Evolutionary conservation across 2,329 filamentous ascomycete genomes (phyloP).

Genomic region (Colletotrichum sp.): DNA sequence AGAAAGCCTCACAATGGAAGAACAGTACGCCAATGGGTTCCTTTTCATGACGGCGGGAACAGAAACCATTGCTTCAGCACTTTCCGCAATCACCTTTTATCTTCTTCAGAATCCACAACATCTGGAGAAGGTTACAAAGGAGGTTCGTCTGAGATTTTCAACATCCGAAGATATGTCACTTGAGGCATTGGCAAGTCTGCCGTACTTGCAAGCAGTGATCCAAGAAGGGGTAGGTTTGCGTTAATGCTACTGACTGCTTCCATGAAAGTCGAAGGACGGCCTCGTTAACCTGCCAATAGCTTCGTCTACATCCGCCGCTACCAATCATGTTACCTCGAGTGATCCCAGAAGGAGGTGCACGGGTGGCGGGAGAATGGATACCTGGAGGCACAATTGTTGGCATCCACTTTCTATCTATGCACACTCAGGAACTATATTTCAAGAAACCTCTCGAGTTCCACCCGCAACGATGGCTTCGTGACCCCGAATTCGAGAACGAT

Average conservation of each 20-base stretch:
- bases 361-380: not conserved
- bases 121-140: slow-evolving; percentile 4
- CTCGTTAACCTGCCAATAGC: not conserved
- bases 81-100: not conserved
- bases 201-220: not conserved
- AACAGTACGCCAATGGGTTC: not conserved
- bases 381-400: not conserved
- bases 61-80: not conserved
- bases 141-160: not conserved
- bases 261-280: not conserved
- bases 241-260: not conserved
- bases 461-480: slow-evolving; percentile 47
- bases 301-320: not conserved
- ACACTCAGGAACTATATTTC: not conserved
- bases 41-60: slow-evolving; percentile 7
- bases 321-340: not conserved
- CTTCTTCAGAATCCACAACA: not conserved
- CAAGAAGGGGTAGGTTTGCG: not conserved
- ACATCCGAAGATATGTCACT: not conserved
- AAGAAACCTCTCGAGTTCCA: slow-evolving; percentile 33
- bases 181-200: not conserved
- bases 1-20: not conserved
- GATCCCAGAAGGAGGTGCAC: not conserved
- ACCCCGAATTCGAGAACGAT: not conserved
- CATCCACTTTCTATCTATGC: not conserved